Conservation (phyloP, 805 yeast species). For the Starmerella kuoi region DNA sequence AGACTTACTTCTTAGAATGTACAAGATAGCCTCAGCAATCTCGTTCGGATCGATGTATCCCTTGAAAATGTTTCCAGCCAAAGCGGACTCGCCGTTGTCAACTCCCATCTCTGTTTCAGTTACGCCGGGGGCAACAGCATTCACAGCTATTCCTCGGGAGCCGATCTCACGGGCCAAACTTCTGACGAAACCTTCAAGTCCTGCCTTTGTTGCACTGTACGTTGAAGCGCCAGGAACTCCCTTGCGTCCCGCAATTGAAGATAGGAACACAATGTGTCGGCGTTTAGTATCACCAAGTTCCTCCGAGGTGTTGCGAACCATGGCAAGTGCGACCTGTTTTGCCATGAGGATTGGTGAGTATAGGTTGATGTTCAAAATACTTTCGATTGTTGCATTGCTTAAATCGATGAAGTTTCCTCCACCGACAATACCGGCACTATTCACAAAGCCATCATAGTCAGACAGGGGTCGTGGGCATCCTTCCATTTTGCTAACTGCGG, state of each 20-base stretch:
- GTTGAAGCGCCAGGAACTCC: constrained; percentile 45
- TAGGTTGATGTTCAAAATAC: constrained; percentile 45
- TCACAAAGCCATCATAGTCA: constrained; percentile 28
- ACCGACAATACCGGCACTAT: constrained; percentile 50
- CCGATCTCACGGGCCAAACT: constrained; percentile 50
- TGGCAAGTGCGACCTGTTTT: constrained; percentile 39
- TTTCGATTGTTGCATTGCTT: constrained; percentile 32
- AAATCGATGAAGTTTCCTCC: constrained; percentile 39
- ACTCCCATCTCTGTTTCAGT: constrained; percentile 50
- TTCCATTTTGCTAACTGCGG: constrained; percentile 1
- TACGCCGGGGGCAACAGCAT: constrained; percentile 58
- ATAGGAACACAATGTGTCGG: constrained; percentile 44
- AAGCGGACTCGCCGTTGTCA: constrained; percentile 5
- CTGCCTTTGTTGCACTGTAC: constrained; percentile 62
- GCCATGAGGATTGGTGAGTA: constrained; percentile 49
- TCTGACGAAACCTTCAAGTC: constrained; percentile 48
- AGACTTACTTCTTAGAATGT: constrained; percentile 8
- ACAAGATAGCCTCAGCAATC: constrained; percentile 19
- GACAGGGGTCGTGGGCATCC: constrained; percentile 32
- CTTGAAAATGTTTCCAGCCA: constrained; percentile 10
- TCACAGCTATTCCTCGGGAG: constrained; percentile 43
- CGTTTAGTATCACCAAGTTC: no score
- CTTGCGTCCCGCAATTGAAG: constrained; percentile 43
- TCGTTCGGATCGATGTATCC: constrained; percentile 15
- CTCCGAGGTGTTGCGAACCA: constrained; percentile 33